Evolutionary conservation across 1,284 basidiomycete species (phyloP).

Genomic region (Marasmius fiardii): DNA sequence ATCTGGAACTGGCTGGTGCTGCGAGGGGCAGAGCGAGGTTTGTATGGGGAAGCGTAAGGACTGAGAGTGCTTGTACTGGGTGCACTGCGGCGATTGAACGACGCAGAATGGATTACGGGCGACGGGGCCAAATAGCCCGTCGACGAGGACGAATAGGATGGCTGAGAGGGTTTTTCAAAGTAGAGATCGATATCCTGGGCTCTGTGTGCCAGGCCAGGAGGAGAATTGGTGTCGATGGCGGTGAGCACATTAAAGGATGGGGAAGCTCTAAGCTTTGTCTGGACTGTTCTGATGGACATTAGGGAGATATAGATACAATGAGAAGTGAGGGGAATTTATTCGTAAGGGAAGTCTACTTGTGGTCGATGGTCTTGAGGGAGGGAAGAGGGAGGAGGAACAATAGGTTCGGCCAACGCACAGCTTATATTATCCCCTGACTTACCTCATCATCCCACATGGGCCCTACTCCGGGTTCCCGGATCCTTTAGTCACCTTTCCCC

Average conservation of each 20-base stretch:
- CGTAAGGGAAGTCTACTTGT: slow-evolving; percentile 1
- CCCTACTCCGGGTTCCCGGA: not conserved
- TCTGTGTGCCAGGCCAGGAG: slow-evolving; percentile 2
- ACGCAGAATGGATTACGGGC: not conserved
- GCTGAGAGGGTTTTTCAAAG: slow-evolving; percentile 1
- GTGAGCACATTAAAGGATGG: slow-evolving; percentile 5
- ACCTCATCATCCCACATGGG: not conserved
- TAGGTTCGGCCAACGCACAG: not conserved
- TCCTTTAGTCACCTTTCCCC: not conserved
- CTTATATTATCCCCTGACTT: slow-evolving; percentile 2
- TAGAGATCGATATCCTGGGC: slow-evolving; percentile 1
- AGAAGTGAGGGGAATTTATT: slow-evolving; percentile 1
- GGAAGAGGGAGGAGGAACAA: slow-evolving; percentile 2
- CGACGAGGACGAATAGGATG: not conserved
- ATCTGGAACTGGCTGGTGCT: slow-evolving; percentile 2
- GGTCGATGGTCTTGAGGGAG: not conserved
- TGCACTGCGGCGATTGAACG: not conserved
- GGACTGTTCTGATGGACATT: slow-evolving; percentile 12
- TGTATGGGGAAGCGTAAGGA: not conserved
- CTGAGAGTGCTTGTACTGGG: not conserved
- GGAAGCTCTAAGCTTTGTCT: slow-evolving; percentile 5
- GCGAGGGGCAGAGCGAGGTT: not conserved
- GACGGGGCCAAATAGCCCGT: not conserved
- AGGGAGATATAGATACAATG: slow-evolving; percentile 2
- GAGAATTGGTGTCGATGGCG: slow-evolving; percentile 9